Base-by-base conservation (phyloP, 176 grass and related monocot species). In the Rhynchospora tenuis region DNA sequence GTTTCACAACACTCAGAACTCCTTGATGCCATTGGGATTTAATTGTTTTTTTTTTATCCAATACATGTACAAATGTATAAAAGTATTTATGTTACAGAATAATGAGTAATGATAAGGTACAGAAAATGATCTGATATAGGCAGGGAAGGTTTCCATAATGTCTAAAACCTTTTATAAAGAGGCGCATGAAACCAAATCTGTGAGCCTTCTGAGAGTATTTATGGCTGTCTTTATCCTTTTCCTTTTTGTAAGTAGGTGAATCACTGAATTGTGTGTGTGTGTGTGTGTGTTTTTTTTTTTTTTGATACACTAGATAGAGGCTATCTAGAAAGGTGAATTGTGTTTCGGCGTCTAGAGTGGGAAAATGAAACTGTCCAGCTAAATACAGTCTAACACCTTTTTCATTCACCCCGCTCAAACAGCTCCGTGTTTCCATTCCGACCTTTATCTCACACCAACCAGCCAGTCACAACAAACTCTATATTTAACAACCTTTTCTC, bases 1-100 rank as follows among this genome's bases (percentile, higher is more conserved):
- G 91, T 98, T 59, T 83, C 89, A 0, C 92, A 98, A 48, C 96
- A 98, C 63, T 93, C 91, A 12, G 96, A 98, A 85, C 91, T 98
- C 54, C 95, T 98, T 75, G 92, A 98, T 19, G 96, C 96, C 24
- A 87, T 98, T 69, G 93, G 96, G 24, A 98, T 98, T 81, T 80
- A 75, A 89, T 16, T 83, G 46, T 23, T 55, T 64, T 33, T 54
- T 19, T 26, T 59, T 33, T 58, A 55, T 27, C 13, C 17, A 28
- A 76, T 7, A 50, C 17, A 20, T 38, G 57, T n/a, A 19, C 19
- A 56, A 19, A 31, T 55, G 54, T 26, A 57, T 79, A 59, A 79
- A 79, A 42, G 51, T 48, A 73, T n/a, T 59, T 57, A 42, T 16
- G 1, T 33, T 38, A 59, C 26, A 7, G 58, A 79, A 59, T 17